Evolutionary conservation across 2,329 filamentous ascomycete genomes (phyloP), one percentile per base, ranked within the genome.

Genomic region (Endoconidiophora polonica): DNA sequence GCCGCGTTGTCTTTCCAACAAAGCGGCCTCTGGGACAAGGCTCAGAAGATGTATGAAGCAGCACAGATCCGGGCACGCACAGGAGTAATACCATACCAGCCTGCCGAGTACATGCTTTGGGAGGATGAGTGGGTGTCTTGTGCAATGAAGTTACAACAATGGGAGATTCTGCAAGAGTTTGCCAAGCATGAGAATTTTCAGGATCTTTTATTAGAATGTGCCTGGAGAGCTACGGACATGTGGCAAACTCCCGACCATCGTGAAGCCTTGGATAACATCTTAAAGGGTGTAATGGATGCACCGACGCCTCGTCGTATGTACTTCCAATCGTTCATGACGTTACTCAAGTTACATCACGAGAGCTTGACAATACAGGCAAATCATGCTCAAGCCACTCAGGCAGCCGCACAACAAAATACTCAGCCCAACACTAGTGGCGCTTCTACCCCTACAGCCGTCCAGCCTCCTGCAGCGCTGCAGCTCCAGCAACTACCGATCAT

Each of bases 151-250:
- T 72, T 99, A 43, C 93, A 98, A 63, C 93, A 98, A 61, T 99
- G 91, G 91, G 91, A 99, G 59, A 90, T 99, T 51, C 66, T 99
- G 33, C 86, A 87, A 55, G 93, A 99, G 58, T 96, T 96, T 60
- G 88, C 91, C 3, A 98, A 98, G 65, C 91, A 98, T 59, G 93
- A 99, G 62, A 98, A 98, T 60, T 83, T 95, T 66, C 94, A 95
- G 60, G 91, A 99, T 61, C 76, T 99, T 46, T 79, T 95, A 36
- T 71, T 98, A 10, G 91, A 99, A 65, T 87, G 91, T 54, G 88
- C 86, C 14, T 99, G 91, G 91, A 81, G 91, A 55, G 86, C 88
- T 58, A 84, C 88, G 51, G 93, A 98, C 55, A 90, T 88, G 65
- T 99, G 93, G 91, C 83, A 85, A 59, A 86, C 80, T 40, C 73